These are phyloP conservation scores for Hypoxylon fuscum DNA, from an alignment of 495 filamentous ascomycete genomes.

Conservation along the genomic window DNA sequence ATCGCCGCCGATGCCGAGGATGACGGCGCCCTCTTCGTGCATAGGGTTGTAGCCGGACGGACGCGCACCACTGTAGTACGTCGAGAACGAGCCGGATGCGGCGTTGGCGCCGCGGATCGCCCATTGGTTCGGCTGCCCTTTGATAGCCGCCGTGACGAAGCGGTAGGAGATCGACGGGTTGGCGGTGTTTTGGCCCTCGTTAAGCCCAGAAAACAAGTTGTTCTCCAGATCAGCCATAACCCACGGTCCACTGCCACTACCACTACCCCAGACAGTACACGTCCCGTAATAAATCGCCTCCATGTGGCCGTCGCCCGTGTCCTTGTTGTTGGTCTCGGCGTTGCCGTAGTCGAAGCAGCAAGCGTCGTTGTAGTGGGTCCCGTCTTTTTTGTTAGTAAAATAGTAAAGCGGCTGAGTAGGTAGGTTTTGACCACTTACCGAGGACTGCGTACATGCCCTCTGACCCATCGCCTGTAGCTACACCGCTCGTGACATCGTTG, in stretches of 20 bases:
- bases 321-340: slow-evolving; percentile 61
- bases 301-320: slow-evolving; percentile 68
- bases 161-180: slow-evolving; percentile 60
- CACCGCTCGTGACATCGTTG: slow-evolving; percentile 59
- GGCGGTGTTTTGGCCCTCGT: slow-evolving; percentile 47
- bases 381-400: no score
- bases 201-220: slow-evolving; percentile 62
- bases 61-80: slow-evolving; percentile 62
- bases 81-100: slow-evolving; percentile 62
- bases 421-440: no score
- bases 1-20: slow-evolving; percentile 62
- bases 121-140: slow-evolving; percentile 62
- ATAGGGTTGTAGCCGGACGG: slow-evolving; percentile 68
- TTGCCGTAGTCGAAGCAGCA: slow-evolving; percentile 73
- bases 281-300: slow-evolving; percentile 68
- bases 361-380: slow-evolving; percentile 64
- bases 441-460: slow-evolving; percentile 69
- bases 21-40: slow-evolving; percentile 68
- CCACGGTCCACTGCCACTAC: slow-evolving; percentile 65
- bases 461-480: slow-evolving; percentile 60
- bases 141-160: slow-evolving; percentile 62
- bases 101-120: slow-evolving; percentile 64
- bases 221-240: slow-evolving; percentile 71
- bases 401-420: no score
- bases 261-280: slow-evolving; percentile 59